phyloP scores from a whole-genome alignment of 495 filamentous ascomycete genomes.

The Annulohypoxylon moriforme region DNA sequence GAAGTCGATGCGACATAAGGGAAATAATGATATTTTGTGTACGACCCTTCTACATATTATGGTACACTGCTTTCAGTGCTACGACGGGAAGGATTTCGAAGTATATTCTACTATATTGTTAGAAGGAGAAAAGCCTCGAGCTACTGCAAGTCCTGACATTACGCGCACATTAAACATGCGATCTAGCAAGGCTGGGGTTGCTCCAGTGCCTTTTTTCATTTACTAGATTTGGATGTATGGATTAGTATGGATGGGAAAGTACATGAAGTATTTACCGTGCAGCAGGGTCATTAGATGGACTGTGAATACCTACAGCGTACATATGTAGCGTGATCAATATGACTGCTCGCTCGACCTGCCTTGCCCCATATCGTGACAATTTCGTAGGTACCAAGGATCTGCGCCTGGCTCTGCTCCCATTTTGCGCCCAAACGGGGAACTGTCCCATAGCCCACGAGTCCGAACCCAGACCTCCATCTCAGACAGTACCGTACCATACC shows the following conservation, averaged over 20 bases:
- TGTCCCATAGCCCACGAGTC: conserved; percentile 18
- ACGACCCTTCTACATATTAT: neutral
- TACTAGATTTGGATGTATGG: neutral
- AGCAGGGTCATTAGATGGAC: conserved; percentile 19
- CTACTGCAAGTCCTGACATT: conserved; percentile 21
- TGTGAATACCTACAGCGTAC: conserved; percentile 2
- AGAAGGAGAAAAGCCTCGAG: conserved; percentile 12
- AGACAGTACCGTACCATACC: neutral
- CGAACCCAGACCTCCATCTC: conserved; percentile 5
- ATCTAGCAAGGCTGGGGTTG: conserved; percentile 5
- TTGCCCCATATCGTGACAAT: conserved; percentile 37
- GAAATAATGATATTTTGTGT: neutral
- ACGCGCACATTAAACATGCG: conserved; percentile 1
- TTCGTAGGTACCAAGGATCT: conserved; percentile 36
- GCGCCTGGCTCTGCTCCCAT: conserved; percentile 23
- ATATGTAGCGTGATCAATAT: conserved; percentile 16
- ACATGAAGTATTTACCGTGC: conserved; percentile 13
- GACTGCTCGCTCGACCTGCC: conserved; percentile 1
- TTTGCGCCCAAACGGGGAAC: conserved; percentile 39
- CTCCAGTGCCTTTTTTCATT: neutral
- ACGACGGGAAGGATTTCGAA: conserved; percentile 7
- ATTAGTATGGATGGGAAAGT: neutral
- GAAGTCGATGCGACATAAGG: conserved; percentile 32
- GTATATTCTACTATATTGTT: neutral
- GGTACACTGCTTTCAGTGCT: neutral